These are phyloP conservation scores for Stagonosporopsis vannaccii DNA, from an alignment of 2,329 filamentous ascomycete genomes.

Conservation along the genomic window DNA sequence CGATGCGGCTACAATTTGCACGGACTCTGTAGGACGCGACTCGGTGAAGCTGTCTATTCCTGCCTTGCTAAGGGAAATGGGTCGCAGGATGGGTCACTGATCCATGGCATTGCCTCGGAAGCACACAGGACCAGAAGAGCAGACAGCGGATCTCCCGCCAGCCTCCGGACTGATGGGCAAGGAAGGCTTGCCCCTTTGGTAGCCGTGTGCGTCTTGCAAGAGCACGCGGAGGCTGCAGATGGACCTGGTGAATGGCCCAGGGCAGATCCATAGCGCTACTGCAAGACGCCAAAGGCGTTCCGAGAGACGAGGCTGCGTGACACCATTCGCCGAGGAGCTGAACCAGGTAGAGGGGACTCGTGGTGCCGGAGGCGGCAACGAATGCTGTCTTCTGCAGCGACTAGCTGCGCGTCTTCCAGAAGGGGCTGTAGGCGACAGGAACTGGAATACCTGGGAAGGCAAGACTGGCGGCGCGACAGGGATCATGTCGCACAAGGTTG, in stretches of 20 bases:
- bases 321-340: slow-evolving; percentile 34
- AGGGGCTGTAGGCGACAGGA: slow-evolving; percentile 23
- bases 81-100: slow-evolving; percentile 32
- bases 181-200: slow-evolving; percentile 26
- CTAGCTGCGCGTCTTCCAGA: slow-evolving; percentile 32
- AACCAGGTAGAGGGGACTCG: slow-evolving; percentile 36
- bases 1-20: not conserved
- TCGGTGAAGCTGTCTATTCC: slow-evolving; percentile 16
- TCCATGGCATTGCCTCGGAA: slow-evolving; percentile 22
- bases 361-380: slow-evolving; percentile 28
- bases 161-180: slow-evolving; percentile 25
- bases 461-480: slow-evolving; percentile 14
- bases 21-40: slow-evolving; percentile 21
- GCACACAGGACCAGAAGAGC: slow-evolving; percentile 24
- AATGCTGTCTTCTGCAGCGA: slow-evolving; percentile 33
- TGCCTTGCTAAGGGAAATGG: slow-evolving; percentile 26
- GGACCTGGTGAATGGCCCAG: slow-evolving; percentile 16
- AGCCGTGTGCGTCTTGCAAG: slow-evolving; percentile 24
- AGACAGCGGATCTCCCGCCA: slow-evolving; percentile 30
- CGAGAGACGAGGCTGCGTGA: slow-evolving; percentile 42
- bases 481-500: slow-evolving; percentile 16
- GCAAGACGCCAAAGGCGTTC: slow-evolving; percentile 27
- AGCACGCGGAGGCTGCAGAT: slow-evolving; percentile 29
- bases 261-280: slow-evolving; percentile 27
- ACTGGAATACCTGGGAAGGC: slow-evolving; percentile 9